These are phyloP conservation scores for Asterionellopsis glacialis DNA, from an alignment of 108 stramenopile species.

Conservation along the genomic window DNA sequence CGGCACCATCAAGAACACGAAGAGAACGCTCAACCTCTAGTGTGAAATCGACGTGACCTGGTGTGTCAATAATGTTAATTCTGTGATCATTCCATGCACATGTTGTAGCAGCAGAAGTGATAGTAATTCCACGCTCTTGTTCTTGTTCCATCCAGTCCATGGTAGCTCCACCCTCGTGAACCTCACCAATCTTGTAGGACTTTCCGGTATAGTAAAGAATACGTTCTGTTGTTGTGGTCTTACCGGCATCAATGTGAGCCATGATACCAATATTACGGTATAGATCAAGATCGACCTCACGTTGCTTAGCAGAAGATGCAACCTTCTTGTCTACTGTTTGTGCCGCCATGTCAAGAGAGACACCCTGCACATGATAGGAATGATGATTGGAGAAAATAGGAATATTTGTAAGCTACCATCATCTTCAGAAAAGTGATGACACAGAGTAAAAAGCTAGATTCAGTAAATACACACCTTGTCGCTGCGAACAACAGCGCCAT, in stretches of 20 bases:
- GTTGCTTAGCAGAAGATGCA: conserved; percentile 65
- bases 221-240: conserved; percentile 99
- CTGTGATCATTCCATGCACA: conserved; percentile 92
- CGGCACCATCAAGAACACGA: conserved; percentile 98
- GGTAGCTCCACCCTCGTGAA: conserved; percentile 98
- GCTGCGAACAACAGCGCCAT: conserved; percentile 1
- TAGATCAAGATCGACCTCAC: conserved; percentile 71
- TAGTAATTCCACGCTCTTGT: conserved; percentile 99
- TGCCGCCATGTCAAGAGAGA: conserved; percentile 12
- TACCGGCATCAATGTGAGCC: conserved; percentile 99
- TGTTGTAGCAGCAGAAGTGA: conserved; percentile 97
- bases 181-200: conserved; percentile 95
- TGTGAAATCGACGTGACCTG: conserved; percentile 67
- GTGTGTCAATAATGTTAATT: conserved; percentile 96
- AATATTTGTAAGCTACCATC: neutral
- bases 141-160: conserved; percentile 99
- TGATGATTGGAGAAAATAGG: neutral
- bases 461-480: conserved; percentile 30
- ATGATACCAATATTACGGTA: conserved; percentile 99
- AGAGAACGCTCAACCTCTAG: conserved; percentile 94
- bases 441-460: neutral
- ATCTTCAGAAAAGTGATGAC: neutral
- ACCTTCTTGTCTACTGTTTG: conserved; percentile 63
- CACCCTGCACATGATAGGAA: neutral
- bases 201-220: conserved; percentile 98